Base-by-base conservation (phyloP, 306 rosid species). In the Corylus heterophylla region DNA sequence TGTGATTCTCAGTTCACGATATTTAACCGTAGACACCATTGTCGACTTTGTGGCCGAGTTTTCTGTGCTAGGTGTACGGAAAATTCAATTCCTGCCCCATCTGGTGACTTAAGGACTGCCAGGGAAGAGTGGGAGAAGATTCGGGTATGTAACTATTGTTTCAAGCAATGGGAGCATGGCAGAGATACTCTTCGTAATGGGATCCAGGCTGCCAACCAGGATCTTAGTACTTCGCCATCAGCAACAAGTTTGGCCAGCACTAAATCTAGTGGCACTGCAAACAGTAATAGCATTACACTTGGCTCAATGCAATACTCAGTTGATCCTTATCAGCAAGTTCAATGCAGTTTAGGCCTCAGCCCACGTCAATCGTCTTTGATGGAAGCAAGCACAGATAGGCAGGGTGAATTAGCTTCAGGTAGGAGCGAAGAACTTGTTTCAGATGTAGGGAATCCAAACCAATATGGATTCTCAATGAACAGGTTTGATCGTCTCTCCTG, bases 131-230 rank as follows among this genome's bases (percentile, higher is more conserved):
- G 70, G 79, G 98, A 93, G 67, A 93, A 79, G 89, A 84, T 96
- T 82, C 95, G 98, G 54, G 97, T 88, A 13, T 96, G 99, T 83
- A 91, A 93, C 83, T 96, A 76, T 78, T 96, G 99, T 84, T 93
- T 81, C 92, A 90, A 88, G 88, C 93, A 91, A 81, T 90, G 89
- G 91, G 90, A 86, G 86, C 83, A 87, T 84, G 90, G 92, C 25
- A 8, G 73, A 77, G 83, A 81, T 79, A 22, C 89, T 67, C 25
- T 66, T 71, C 87, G 87, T 52, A 87, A 82, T 72, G 78, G 83
- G 83, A 76, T 61, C 64, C 88, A 81, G 70, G 75, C 54, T 64
- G 74, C 97, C 76, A 82, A 82, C 86, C 86, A 78, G 61, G 96
- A 86, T 59, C 72, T 78, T 71, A 81, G 91, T 81, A 70, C 79